These are phyloP conservation scores for Russula griseocarnosa DNA, from an alignment of 768 basidiomycete genomes.

Conservation along the genomic window DNA sequence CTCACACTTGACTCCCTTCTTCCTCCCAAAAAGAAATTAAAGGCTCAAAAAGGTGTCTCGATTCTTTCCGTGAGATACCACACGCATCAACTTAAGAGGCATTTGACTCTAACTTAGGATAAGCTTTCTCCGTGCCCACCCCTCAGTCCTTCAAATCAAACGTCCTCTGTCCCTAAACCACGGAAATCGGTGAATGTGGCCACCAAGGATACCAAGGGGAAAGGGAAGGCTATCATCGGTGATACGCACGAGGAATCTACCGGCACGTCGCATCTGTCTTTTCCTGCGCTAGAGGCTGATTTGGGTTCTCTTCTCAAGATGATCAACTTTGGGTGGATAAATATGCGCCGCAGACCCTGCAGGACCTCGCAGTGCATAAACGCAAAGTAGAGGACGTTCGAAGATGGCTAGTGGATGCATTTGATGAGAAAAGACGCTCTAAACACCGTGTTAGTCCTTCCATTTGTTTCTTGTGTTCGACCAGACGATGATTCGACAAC, in stretches of 20 bases:
- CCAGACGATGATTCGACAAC: neutral
- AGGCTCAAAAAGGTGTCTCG: slow-evolving; percentile 12
- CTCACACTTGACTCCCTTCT: slow-evolving; percentile 23
- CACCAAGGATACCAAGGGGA: slow-evolving; percentile 30
- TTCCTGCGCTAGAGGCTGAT: neutral
- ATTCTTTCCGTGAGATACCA: slow-evolving; percentile 14
- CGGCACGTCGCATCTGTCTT: slow-evolving; percentile 3
- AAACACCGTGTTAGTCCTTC: slow-evolving; percentile 65
- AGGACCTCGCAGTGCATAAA: slow-evolving; percentile 73
- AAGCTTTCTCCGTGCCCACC: slow-evolving; percentile 16
- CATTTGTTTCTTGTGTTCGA: neutral
- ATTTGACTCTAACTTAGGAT: slow-evolving; percentile 13
- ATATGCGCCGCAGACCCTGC: slow-evolving; percentile 42
- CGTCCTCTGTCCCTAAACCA: neutral
- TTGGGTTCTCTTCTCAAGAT: slow-evolving; percentile 12
- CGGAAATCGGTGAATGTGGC: neutral
- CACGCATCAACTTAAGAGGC: neutral
- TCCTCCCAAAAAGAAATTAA: slow-evolving; percentile 24
- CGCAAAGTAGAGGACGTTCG: slow-evolving; percentile 76
- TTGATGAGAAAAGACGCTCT: slow-evolving; percentile 60
- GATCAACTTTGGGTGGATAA: slow-evolving; percentile 36
- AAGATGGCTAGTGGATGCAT: slow-evolving; percentile 69
- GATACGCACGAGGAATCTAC: neutral
- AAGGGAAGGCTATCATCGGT: slow-evolving; percentile 27
- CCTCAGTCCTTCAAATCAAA: slow-evolving; percentile 4